Evolutionary conservation across 2,329 filamentous ascomycete species (phyloP).

Genomic region (Ophiostoma pallidulum): DNA sequence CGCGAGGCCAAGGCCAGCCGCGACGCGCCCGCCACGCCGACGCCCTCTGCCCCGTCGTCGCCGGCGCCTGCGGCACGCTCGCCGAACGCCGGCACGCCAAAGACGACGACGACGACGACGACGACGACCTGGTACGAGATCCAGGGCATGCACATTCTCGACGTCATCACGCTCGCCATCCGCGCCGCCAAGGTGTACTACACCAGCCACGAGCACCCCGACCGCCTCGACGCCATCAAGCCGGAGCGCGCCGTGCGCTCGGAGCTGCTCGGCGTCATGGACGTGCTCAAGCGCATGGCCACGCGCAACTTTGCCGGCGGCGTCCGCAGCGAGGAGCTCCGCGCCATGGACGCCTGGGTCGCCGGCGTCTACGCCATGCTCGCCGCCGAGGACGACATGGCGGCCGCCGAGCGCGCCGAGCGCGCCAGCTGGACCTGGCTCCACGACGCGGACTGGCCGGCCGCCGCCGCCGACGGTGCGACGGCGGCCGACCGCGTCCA

Average conservation of each 20-base stretch:
- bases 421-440: slow-evolving; percentile 74
- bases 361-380: slow-evolving; percentile 68
- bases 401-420: slow-evolving; percentile 61
- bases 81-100: not conserved
- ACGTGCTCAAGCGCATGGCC: slow-evolving; percentile 86
- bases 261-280: slow-evolving; percentile 77
- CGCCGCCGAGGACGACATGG: slow-evolving; percentile 64
- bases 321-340: slow-evolving; percentile 66
- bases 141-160: slow-evolving; percentile 84
- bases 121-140: slow-evolving; percentile 74
- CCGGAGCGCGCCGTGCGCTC: slow-evolving; percentile 76
- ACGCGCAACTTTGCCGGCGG: slow-evolving; percentile 78
- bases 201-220: slow-evolving; percentile 79
- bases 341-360: slow-evolving; percentile 72
- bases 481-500: slow-evolving; percentile 34
- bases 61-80: slow-evolving; percentile 4
- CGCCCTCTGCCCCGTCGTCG: slow-evolving; percentile 4
- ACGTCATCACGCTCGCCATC: slow-evolving; percentile 91
- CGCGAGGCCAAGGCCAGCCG: slow-evolving; percentile 27
- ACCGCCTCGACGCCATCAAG: slow-evolving; percentile 77
- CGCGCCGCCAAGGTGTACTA: slow-evolving; percentile 94
- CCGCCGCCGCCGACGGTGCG: too few species aligned
- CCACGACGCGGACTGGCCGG: slow-evolving; percentile 58
- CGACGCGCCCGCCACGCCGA: slow-evolving; percentile 6
- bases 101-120: too few species aligned